Conservation (phyloP, 1,139 yeast genomes). For the Yarrowia galli region DNA sequence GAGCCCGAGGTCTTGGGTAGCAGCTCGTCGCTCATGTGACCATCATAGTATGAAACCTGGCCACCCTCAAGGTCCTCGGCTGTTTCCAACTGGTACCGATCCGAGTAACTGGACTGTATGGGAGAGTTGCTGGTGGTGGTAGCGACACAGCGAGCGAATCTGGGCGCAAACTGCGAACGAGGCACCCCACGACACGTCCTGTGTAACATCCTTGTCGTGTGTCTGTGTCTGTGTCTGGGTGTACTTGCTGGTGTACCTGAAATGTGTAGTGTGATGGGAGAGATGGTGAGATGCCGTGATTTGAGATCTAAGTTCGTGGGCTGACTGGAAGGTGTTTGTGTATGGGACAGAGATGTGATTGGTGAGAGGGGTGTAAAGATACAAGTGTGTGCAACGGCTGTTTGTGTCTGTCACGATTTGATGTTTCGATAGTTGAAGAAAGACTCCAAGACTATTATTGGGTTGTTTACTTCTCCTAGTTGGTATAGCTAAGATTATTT, state of each 20-base stretch:
- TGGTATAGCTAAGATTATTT: not conserved
- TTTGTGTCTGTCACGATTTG: no score
- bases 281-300: not conserved
- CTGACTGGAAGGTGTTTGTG: not conserved
- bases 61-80: not conserved
- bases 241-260: no score
- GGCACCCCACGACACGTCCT: constrained; percentile 12
- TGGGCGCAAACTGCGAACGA: not conserved
- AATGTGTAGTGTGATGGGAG: constrained; percentile 2
- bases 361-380: no score
- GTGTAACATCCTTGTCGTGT: constrained; percentile 5
- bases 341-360: no score
- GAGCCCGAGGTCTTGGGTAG: not conserved
- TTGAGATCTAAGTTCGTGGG: constrained; percentile 22
- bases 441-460: not conserved
- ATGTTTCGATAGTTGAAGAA: not conserved
- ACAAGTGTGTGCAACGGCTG: no score
- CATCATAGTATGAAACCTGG: not conserved
- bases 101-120: not conserved
- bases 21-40: not conserved
- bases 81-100: not conserved
- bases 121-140: not conserved
- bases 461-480: not conserved
- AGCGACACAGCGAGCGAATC: not conserved
- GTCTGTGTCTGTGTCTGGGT: not conserved